These are phyloP conservation scores for Poa pratensis DNA, from an alignment of 176 grass and related monocot genomes.

Conservation along the genomic window DNA sequence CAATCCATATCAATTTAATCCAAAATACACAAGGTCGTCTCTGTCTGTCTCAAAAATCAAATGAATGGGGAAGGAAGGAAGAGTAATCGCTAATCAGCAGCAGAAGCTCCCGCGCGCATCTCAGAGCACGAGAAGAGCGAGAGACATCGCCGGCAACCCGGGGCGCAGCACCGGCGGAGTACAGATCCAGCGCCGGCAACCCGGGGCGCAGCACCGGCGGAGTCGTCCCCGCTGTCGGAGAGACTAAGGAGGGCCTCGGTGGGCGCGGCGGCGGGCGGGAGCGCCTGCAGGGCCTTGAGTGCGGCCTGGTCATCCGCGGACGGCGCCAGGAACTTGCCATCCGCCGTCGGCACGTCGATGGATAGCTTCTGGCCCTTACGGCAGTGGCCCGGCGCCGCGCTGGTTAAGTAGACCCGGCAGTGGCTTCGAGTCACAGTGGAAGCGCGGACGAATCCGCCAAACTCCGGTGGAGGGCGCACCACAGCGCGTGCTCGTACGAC, in stretches of 20 bases:
- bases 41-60: neutral
- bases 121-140: neutral
- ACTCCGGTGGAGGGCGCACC: too few species aligned
- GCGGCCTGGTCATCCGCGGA: constrained; percentile 35
- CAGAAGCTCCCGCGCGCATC: neutral
- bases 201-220: neutral
- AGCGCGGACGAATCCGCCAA: too few species aligned
- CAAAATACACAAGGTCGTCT: neutral
- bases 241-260: neutral
- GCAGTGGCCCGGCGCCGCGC: constrained; percentile 60
- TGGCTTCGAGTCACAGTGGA: too few species aligned
- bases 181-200: neutral
- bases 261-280: constrained; percentile 28
- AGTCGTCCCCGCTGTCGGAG: neutral
- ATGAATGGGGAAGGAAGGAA: neutral
- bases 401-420: constrained; percentile 68
- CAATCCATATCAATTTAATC: neutral
- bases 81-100: neutral
- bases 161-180: neutral
- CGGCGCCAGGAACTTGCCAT: constrained; percentile 64
- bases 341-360: constrained; percentile 67
- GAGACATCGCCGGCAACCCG: neutral
- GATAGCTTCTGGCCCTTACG: constrained; percentile 76
- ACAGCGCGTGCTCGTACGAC: too few species aligned
- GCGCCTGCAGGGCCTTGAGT: neutral